Conservation (phyloP, 2,329 filamentous ascomycete species). For the Sporothrix globosa region DNA sequence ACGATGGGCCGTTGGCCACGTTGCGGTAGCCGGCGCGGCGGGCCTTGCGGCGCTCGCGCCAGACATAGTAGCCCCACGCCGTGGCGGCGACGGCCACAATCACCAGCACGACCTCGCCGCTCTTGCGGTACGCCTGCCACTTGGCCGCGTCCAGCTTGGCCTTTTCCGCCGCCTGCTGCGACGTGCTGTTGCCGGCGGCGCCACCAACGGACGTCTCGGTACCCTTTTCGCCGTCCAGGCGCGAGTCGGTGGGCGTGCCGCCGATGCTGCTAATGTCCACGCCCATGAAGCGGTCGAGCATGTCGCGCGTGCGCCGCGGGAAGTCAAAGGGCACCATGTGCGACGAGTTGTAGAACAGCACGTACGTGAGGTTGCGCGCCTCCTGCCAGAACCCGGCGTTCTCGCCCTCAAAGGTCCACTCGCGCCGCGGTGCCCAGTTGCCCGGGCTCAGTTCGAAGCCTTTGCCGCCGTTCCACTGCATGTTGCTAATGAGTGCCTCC, state of each 20-base stretch:
- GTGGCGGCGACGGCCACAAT: constrained; percentile 75
- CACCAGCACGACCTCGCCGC: constrained; percentile 81
- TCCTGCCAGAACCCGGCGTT: constrained; percentile 90
- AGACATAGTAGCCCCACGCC: constrained; percentile 74
- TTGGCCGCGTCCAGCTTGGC: constrained; percentile 78
- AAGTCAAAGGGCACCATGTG: constrained; percentile 99
- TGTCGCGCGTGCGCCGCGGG: constrained; percentile 82
- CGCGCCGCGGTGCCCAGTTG: constrained; percentile 85
- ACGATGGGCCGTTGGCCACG: constrained; percentile 47
- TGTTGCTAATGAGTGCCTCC: constrained; percentile 83
- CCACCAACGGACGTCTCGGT: constrained; percentile 76
- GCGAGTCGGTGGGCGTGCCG: constrained; percentile 74
- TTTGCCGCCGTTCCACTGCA: constrained; percentile 88
- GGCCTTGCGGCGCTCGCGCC: constrained; percentile 62
- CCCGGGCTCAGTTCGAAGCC: constrained; percentile 88
- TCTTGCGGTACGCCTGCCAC: constrained; percentile 86
- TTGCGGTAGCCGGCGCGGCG: constrained; percentile 55
- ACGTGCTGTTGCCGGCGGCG: constrained; percentile 65
- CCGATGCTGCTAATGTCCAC: constrained; percentile 91
- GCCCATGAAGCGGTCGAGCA: constrained; percentile 95
- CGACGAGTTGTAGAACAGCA: constrained; percentile 91
- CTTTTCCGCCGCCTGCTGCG: constrained; percentile 68
- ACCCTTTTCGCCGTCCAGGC: constrained; percentile 82
- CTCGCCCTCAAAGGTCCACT: constrained; percentile 93
- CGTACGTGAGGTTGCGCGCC: constrained; percentile 92